phyloP scores from a whole-genome alignment of 176 grass and related monocot species.

The Tuctoria greenei region DNA sequence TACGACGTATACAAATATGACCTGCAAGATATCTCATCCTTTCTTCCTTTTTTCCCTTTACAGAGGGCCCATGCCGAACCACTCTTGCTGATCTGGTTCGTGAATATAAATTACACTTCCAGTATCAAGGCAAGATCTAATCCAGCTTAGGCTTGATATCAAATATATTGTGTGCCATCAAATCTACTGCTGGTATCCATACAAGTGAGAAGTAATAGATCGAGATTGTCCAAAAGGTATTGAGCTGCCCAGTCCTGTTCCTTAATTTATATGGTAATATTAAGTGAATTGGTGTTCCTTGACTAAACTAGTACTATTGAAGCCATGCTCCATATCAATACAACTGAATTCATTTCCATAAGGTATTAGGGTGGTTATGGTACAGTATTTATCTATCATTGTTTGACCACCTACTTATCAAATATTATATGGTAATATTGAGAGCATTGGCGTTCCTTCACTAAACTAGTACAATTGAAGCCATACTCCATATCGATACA shows the following conservation, averaged over 20 bases:
- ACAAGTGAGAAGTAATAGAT: conserved; percentile 26
- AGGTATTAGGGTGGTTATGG: not conserved
- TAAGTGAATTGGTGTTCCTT: conserved; percentile 2
- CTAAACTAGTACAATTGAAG: not conserved
- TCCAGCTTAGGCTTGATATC: not conserved
- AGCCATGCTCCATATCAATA: not conserved
- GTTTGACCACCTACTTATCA: conserved; percentile 10
- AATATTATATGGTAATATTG: conserved; percentile 21
- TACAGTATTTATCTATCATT: not conserved
- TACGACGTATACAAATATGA: conserved; percentile 19
- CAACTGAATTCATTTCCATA: conserved; percentile 9
- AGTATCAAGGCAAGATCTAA: conserved; percentile 91
- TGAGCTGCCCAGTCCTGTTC: not conserved
- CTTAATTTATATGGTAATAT: conserved; percentile 16
- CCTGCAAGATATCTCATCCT: conserved; percentile 9
- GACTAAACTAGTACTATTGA: not conserved
- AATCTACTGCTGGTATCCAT: conserved; percentile 17
- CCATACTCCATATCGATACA: not conserved
- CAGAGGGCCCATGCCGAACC: conserved; percentile 83
- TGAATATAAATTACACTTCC: conserved; percentile 88
- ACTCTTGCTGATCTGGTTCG: conserved; percentile 71
- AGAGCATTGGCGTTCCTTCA: conserved; percentile 12
- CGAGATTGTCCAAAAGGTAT: not conserved
- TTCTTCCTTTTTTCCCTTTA: conserved; percentile 18
- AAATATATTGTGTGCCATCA: not conserved